Evolutionary conservation across 768 basidiomycete genomes (phyloP).

Genomic region (Amanita polypyramis): DNA sequence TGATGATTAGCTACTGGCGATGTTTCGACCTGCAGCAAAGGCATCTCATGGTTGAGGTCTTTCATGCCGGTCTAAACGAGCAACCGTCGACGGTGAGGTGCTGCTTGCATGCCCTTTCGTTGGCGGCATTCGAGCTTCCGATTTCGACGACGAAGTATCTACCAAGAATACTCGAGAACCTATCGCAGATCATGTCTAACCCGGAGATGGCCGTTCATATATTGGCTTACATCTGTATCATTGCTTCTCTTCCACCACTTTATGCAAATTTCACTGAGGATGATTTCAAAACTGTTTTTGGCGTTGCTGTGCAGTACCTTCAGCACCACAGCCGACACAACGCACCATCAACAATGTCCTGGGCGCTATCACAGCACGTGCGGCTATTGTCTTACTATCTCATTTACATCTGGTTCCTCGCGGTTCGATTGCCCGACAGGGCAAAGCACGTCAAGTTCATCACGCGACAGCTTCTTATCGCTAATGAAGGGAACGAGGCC

Average conservation of each 20-base stretch:
- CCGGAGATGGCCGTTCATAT: conserved; percentile 94
- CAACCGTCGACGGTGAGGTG: conserved; percentile 74
- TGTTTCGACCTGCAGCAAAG: conserved; percentile 62
- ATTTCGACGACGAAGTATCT: conserved; percentile 72
- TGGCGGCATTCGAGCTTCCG: conserved; percentile 81
- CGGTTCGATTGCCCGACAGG: conserved; percentile 72
- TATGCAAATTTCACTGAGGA: conserved; percentile 86
- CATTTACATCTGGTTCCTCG: conserved; percentile 93
- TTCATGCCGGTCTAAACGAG: conserved; percentile 59
- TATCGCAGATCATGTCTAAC: conserved; percentile 91
- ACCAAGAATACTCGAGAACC: conserved; percentile 72
- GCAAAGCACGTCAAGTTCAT: conserved; percentile 79
- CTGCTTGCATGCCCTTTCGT: conserved; percentile 80
- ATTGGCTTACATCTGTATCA: conserved; percentile 79
- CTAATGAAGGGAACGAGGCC: conserved; percentile 62
- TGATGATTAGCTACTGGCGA: conserved; percentile 77
- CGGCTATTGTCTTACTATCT: conserved; percentile 83
- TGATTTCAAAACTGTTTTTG: conserved; percentile 91
- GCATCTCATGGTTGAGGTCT: conserved; percentile 64
- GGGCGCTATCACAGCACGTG: conserved; percentile 87
- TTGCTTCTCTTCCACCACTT: conserved; percentile 69
- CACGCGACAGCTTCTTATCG: conserved; percentile 74
- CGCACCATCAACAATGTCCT: conserved; percentile 52
- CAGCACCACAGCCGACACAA: conserved; percentile 73
- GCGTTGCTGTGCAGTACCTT: conserved; percentile 88